Percentiles rank a stretch among this genome's conserved stretches.
These are phyloP conservation scores for Dioscorea zingiberensis DNA, from an alignment of 106 monocot species.

Conservation along the genomic window DNA sequence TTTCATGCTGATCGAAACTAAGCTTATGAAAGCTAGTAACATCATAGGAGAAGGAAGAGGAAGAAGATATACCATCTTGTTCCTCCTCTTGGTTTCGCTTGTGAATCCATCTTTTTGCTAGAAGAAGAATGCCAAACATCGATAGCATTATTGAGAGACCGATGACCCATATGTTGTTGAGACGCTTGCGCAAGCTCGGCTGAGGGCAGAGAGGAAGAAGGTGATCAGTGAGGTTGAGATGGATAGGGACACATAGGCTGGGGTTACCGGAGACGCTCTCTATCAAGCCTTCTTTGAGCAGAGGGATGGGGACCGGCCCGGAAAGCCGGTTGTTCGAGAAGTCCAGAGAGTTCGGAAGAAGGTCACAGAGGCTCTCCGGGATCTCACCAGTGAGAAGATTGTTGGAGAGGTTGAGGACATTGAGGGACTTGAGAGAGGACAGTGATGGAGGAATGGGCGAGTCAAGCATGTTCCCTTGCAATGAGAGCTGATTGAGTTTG, in stretches of 20 bases:
- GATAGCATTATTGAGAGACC: constrained; percentile 23
- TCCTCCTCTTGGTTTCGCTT: constrained; percentile 17
- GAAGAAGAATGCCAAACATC: constrained; percentile 25
- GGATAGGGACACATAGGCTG: constrained; percentile 50
- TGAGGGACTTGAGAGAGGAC: constrained; percentile 61
- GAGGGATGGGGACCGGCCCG: constrained; percentile 67
- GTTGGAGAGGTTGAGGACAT: constrained; percentile 89
- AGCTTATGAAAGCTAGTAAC: constrained; percentile 89
- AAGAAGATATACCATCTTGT: constrained; percentile 44
- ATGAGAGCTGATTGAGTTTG: constrained; percentile 60
- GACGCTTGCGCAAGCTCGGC: constrained; percentile 26
- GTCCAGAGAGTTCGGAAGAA: constrained; percentile 85
- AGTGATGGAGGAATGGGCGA: constrained; percentile 73
- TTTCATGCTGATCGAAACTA: constrained; percentile 86
- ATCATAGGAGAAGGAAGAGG: constrained; percentile 61
- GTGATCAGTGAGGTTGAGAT: constrained; percentile 24
- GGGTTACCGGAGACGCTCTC: constrained; percentile 81
- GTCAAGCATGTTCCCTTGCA: constrained; percentile 64
- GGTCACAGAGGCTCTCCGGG: constrained; percentile 61
- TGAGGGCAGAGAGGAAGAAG: constrained; percentile 45
- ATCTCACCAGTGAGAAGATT: constrained; percentile 79
- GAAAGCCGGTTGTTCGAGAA: constrained; percentile 86
- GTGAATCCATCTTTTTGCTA: constrained; percentile 35
- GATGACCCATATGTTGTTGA: constrained; percentile 53
- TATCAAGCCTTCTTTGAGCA: constrained; percentile 72